Base-by-base conservation (phyloP, 169 alveolate genomes). In the Cardiosporidium cionae region DNA sequence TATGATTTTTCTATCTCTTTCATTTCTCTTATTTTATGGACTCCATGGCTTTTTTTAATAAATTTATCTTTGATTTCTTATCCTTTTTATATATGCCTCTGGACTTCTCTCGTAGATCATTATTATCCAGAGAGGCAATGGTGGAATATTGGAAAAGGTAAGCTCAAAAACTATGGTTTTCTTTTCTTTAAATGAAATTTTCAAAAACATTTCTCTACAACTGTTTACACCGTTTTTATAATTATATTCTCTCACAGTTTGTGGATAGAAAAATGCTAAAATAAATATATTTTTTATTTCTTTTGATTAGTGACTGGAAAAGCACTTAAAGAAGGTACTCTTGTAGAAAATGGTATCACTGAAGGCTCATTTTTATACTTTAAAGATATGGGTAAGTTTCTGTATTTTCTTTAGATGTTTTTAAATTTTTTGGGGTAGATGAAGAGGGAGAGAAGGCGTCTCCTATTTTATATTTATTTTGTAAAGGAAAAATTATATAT, bases 111-210 rank as follows among this genome's bases (percentile, higher is more conserved):
- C 52, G 79, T 77, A 79, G 84, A 27, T 22, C 71, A 67, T 3
- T 79, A 68, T 68, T 79, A 79, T 62, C 80, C 85, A 2, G 85
- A 79, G 74, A 5, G 85, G 53, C 85, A 79, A 62, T 33, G 85
- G 70, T 79, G 79, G 79, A 78, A 76, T 1, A 54, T 77, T 52
- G 83, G 78, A 1, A 7, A 32, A 3, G 79, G 73, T 0, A 69
- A 70, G 69, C 36, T 72, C 74, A 31, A 36, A 65, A 6, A 65
- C 74, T 0, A 64, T 74, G 9, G 58, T 74, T 52, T 74, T 74
- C 72, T 67, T 67, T 34, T 74, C 66, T 28, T 70, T 74, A 3
- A 74, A 74, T 74, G 32, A 6, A 23, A 16, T 0, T 3, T 0
- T 3, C 23, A 5, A 34, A 5, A 5, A 0, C 23, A 4, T 2